These are phyloP conservation scores for Chaetomium olivaceum DNA, from an alignment of 2,329 filamentous ascomycete species.

Conservation along the genomic window DNA sequence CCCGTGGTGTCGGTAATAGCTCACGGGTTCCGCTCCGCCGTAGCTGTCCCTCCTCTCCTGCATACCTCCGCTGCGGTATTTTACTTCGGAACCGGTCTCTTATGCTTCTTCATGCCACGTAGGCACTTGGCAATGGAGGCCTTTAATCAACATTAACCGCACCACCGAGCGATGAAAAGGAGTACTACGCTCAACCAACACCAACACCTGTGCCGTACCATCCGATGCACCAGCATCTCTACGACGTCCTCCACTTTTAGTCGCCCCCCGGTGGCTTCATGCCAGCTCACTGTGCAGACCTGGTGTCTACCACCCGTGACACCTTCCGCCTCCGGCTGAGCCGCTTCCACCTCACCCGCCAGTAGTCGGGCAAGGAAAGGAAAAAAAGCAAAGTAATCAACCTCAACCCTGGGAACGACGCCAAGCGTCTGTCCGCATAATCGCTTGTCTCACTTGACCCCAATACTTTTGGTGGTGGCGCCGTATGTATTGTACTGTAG, in stretches of 20 bases:
- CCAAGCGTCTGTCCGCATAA: background rate
- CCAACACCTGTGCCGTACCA: background rate
- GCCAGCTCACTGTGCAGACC: slow-evolving; percentile 10
- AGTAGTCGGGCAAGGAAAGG: background rate
- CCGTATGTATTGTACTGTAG: background rate
- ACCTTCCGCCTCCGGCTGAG: slow-evolving; percentile 4
- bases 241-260: background rate
- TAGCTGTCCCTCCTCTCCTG: background rate
- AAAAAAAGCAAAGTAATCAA: background rate
- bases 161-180: background rate
- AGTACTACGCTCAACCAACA: background rate
- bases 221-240: background rate
- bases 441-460: background rate
- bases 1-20: background rate
- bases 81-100: background rate
- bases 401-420: background rate
- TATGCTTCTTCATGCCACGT: background rate
- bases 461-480: background rate
- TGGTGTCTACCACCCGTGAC: background rate
- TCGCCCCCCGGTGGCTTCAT: background rate
- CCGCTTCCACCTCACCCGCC: background rate
- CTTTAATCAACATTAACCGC: background rate
- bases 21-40: background rate
- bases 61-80: slow-evolving; percentile 3
- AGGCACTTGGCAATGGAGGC: background rate